Percentiles rank a stretch among this genome's conserved stretches.
Conservation (phyloP, 2,329 filamentous ascomycete genomes). For the Cadophora sp. region DNA sequence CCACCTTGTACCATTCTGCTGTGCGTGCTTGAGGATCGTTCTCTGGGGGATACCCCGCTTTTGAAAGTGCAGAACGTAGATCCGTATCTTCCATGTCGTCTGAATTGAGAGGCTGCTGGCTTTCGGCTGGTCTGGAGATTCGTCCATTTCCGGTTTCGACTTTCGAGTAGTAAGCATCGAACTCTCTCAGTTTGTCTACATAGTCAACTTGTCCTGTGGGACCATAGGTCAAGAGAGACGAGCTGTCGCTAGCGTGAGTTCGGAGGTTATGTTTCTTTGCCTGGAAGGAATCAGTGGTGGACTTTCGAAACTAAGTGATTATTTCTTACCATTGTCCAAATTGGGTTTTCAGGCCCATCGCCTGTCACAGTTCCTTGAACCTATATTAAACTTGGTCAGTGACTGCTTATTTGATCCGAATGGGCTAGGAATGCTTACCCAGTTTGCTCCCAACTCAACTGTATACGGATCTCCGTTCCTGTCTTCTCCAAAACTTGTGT, state of each 20-base stretch:
- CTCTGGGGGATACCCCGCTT: slow-evolving; percentile 68
- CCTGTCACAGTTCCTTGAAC: slow-evolving; percentile 14
- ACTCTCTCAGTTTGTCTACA: slow-evolving; percentile 56
- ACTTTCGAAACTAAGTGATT: not conserved
- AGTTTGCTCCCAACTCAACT: slow-evolving; percentile 73
- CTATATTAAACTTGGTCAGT: not conserved
- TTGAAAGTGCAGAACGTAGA: slow-evolving; percentile 61
- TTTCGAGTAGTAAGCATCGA: slow-evolving; percentile 53
- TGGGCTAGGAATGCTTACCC: slow-evolving; percentile 53
- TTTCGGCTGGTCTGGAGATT: slow-evolving; percentile 54
- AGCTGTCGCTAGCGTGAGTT: slow-evolving; percentile 65
- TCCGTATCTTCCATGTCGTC: slow-evolving; percentile 66
- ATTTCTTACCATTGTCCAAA: slow-evolving; percentile 60
- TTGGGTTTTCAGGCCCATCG: slow-evolving; percentile 60
- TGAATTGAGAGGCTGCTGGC: not conserved
- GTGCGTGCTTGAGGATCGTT: slow-evolving; percentile 62
- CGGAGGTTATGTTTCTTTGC: slow-evolving; percentile 60
- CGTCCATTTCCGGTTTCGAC: slow-evolving; percentile 61
- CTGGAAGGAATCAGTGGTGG: slow-evolving; percentile 41
- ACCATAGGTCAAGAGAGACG: slow-evolving; percentile 65
- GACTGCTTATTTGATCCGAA: too few species aligned
- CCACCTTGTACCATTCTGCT: slow-evolving; percentile 65
- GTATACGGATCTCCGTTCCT: slow-evolving; percentile 50
- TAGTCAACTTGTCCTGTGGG: slow-evolving; percentile 62
- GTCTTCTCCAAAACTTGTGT: slow-evolving; percentile 51